Conservation (phyloP, 805 yeast species). For the Lachancea thermotolerans region DNA sequence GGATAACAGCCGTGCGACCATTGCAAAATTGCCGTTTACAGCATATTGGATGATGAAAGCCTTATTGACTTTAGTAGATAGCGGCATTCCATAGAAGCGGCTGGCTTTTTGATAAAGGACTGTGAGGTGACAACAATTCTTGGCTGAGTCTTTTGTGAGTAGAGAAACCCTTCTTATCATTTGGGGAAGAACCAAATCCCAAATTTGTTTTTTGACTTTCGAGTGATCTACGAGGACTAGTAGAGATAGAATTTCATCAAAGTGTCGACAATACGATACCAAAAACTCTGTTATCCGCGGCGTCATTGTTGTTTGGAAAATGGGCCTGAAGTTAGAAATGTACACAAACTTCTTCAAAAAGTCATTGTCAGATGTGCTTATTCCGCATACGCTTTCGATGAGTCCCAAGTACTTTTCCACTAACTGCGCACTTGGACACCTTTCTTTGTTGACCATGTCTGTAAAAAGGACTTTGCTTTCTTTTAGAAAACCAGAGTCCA, state of each 20-base stretch:
- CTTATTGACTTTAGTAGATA: slow-evolving; percentile 9
- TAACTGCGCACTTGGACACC: slow-evolving; percentile 12
- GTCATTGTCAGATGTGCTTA: slow-evolving; percentile 3
- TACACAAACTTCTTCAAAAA: slow-evolving; percentile 14
- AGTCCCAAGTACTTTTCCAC: slow-evolving; percentile 14
- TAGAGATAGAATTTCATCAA: slow-evolving; percentile 17
- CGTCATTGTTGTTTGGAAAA: slow-evolving; percentile 14
- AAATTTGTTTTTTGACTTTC: slow-evolving; percentile 9
- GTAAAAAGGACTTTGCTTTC: slow-evolving; percentile 14
- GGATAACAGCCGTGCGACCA: slow-evolving; percentile 10
- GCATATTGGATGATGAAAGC: slow-evolving; percentile 12
- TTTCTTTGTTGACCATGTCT: slow-evolving; percentile 10
- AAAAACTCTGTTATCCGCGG: slow-evolving; percentile 11
- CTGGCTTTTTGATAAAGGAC: slow-evolving; percentile 9
- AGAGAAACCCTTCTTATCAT: slow-evolving; percentile 9
- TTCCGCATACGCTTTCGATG: slow-evolving; percentile 5
- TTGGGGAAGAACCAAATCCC: slow-evolving; percentile 10
- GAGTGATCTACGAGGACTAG: slow-evolving; percentile 12
- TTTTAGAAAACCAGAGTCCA: slow-evolving; percentile 9
- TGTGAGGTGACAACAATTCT: slow-evolving; percentile 13
- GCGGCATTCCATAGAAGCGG: slow-evolving; percentile 3
- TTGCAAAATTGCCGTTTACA: slow-evolving; percentile 11
- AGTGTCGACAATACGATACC: slow-evolving; percentile 21
- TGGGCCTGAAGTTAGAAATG: slow-evolving; percentile 17
- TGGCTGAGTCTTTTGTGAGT: slow-evolving; percentile 7